phyloP scores from a whole-genome alignment of 2,329 filamentous ascomycete species.

The Tolypocladium nubicola region DNA sequence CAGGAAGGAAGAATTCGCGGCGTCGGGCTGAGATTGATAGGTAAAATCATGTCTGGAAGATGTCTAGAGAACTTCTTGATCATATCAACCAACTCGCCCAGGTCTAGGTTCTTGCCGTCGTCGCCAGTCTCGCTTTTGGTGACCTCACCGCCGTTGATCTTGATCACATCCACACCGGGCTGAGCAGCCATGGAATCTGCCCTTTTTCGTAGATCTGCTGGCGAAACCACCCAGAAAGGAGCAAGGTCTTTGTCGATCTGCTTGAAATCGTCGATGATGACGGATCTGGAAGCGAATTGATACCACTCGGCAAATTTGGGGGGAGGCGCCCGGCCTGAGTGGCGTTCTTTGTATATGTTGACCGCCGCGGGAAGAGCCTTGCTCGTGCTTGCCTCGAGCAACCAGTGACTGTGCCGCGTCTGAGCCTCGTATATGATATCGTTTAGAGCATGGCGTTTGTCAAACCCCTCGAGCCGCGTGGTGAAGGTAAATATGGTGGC shows the following conservation, averaged over 20 bases:
- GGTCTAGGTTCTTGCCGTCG: constrained; percentile 19
- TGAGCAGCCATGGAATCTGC: constrained; percentile 28
- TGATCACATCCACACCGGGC: constrained; percentile 35
- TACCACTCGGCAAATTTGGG: constrained; percentile 82
- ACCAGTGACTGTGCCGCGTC: constrained; percentile 37
- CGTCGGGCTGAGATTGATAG: constrained; percentile 58
- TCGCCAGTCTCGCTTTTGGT: constrained; percentile 23
- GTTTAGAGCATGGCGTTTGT: constrained; percentile 33
- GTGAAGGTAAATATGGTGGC: constrained; percentile 25
- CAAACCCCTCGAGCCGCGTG: constrained; percentile 16
- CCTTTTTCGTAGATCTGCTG: constrained; percentile 54
- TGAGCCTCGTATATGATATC: constrained; percentile 38
- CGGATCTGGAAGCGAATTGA: constrained; percentile 60
- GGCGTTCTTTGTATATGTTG: constrained; percentile 37
- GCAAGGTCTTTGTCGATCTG: constrained; percentile 65
- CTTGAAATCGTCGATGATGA: constrained; percentile 71
- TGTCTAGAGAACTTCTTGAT: constrained; percentile 60
- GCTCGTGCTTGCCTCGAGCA: constrained; percentile 34
- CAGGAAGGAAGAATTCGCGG: constrained; percentile 40
- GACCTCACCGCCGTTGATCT: constrained; percentile 55
- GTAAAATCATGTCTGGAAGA: constrained; percentile 74
- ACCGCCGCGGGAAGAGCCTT: constrained; percentile 35
- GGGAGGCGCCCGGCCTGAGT: constrained; percentile 60
- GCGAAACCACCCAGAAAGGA: constrained; percentile 68
- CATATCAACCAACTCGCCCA: constrained; percentile 49